These are phyloP conservation scores for Solanum medicagineum DNA, from an alignment of 257 asterid genomes.

Conservation along the genomic window DNA sequence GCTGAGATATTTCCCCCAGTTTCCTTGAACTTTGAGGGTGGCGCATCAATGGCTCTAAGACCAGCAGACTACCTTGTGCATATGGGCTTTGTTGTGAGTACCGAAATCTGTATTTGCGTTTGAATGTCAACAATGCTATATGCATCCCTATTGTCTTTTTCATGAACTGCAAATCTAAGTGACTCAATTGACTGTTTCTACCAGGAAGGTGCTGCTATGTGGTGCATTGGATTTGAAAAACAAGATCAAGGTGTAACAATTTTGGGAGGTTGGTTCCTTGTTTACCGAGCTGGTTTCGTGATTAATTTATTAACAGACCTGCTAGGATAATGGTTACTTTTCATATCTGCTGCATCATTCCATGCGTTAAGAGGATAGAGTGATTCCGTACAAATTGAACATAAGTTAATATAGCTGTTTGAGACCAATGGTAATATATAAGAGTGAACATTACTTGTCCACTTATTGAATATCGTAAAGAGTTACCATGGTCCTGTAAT, in stretches of 20 bases:
- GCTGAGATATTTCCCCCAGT: conserved; percentile 58
- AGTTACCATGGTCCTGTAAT: neutral
- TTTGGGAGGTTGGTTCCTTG: conserved; percentile 66
- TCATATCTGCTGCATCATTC: neutral
- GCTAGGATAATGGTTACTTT: neutral
- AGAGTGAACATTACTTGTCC: neutral
- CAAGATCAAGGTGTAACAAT: conserved; percentile 53
- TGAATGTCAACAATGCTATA: neutral
- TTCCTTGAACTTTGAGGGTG: conserved; percentile 64
- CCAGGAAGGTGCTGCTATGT: conserved; percentile 70
- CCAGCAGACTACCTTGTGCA: conserved; percentile 69
- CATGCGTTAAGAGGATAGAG: neutral
- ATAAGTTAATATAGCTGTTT: neutral
- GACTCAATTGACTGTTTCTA: neutral
- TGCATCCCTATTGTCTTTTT: neutral
- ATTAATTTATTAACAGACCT: neutral
- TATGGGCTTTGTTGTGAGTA: conserved; percentile 59
- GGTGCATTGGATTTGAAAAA: conserved; percentile 90
- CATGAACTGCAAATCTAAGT: neutral
- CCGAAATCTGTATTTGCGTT: neutral
- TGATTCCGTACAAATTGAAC: neutral
- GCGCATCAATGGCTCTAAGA: conserved; percentile 52
- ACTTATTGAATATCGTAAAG: neutral
- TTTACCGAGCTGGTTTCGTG: neutral
- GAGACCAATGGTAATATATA: neutral